Evolutionary conservation across 768 basidiomycete species (phyloP), one percentile per base, ranked within the genome.

Genomic region (Galerina sulciceps): DNA sequence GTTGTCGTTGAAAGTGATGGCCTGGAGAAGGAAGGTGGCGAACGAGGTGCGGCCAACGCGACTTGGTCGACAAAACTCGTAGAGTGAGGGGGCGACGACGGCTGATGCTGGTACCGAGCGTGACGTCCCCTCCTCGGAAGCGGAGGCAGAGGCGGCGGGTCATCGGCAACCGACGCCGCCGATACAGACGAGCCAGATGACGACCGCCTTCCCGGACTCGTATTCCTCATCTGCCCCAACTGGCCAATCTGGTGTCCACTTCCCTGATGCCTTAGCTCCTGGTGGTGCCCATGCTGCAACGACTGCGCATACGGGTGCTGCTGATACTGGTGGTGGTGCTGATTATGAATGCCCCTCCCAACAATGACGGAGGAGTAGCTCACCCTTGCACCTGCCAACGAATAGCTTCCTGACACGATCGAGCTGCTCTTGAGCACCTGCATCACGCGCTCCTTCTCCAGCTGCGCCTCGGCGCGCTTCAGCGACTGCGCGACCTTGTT

Each of bases 371-470:
- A 72, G 73, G 72, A 73, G 71, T 66, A 58, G 50, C 64, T 63
- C 38, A 74, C 65, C 64, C 59, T 63, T 46, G 71, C 71, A 63
- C 69, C 70, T 46, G 69, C 65, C 57, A 73, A 63, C 47, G 69
- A 69, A 73, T 67, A 69, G 65, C 66, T 63, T 70, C 72, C 72
- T 60, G 71, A 66, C 35, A 69, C 64, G 47, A 68, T 67, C 26
- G 79, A 75, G 40, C 85, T 85, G 62, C 87, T 88, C 71, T 88
- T 89, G 34, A 93, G 76, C 10, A 93, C 85, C 69, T 87, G 84
- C 59, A 91, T 75, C n/a, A 91, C 82, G 10, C 90, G 78, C 67
- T 89, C 87, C 62, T 84, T 83, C 69, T 90, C 89, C 15, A 90
- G 76, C 60, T 83, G 79, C 41, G 84, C 84, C 65, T 91, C 87